Evolutionary conservation across 192 early-diverging fungal species (phyloP).

Genomic region (Radiomyces spectabilis): DNA sequence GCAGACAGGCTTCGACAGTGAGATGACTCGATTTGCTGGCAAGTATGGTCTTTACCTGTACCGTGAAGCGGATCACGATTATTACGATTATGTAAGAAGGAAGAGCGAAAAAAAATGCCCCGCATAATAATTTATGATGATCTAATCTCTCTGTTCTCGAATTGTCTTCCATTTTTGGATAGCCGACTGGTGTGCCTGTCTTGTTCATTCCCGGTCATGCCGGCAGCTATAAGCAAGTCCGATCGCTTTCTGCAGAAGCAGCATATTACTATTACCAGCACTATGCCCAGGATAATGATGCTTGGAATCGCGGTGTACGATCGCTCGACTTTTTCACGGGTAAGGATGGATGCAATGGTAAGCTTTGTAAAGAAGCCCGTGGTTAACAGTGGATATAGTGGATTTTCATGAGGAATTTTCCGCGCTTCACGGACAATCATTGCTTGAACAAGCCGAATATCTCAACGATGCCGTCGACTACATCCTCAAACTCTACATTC

Average conservation of each 20-base stretch:
- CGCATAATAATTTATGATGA: neutral
- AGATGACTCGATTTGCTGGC: constrained; percentile 49
- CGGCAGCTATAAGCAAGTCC: constrained; percentile 84
- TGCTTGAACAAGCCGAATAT: constrained; percentile 84
- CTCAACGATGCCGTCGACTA: constrained; percentile 73
- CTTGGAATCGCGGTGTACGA: constrained; percentile 22
- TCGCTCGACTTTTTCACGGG: constrained; percentile 52
- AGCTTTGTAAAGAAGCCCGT: neutral
- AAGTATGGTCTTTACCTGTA: constrained; percentile 79
- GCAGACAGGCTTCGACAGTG: constrained; percentile 40
- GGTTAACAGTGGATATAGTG: constrained; percentile 46
- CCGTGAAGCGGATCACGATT: constrained; percentile 53
- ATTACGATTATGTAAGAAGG: constrained; percentile 28
- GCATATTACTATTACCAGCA: constrained; percentile 48
- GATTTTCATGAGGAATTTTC: constrained; percentile 88
- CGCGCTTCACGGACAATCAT: constrained; percentile 75
- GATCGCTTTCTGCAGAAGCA: constrained; percentile 75
- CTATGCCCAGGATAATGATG: constrained; percentile 13
- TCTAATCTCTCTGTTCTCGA: neutral
- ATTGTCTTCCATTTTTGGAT: constrained; percentile 1
- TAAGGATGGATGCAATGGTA: constrained; percentile 7
- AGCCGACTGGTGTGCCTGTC: constrained; percentile 71
- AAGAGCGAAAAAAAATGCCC: neutral
- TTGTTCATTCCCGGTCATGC: constrained; percentile 95
- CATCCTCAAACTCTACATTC: constrained; percentile 65